phyloP scores from a whole-genome alignment of 2,329 filamentous ascomycete species.

The Penicillium paneum region DNA sequence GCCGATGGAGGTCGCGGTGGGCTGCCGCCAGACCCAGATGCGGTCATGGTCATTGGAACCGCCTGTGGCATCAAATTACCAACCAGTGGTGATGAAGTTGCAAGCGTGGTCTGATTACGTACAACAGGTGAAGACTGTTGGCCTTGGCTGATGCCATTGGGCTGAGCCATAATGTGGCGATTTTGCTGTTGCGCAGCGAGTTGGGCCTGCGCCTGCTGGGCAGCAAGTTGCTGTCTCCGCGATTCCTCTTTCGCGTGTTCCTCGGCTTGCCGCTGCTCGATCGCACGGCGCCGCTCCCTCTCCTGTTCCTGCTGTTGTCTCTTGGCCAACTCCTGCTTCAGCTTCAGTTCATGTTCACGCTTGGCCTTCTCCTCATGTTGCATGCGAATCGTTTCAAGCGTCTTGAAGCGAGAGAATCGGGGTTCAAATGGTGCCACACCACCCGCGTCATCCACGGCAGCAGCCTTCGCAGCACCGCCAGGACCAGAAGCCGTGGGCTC shows the following conservation, averaged over 20 bases:
- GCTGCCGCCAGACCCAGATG: slow-evolving; percentile 48
- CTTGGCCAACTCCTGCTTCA: slow-evolving; percentile 50
- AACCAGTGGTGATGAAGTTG: slow-evolving; percentile 45
- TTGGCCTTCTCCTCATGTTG: slow-evolving; percentile 68
- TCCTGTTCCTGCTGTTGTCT: slow-evolving; percentile 49
- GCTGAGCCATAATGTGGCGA: slow-evolving; percentile 50
- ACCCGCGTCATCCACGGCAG: slow-evolving; percentile 70
- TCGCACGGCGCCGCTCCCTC: slow-evolving; percentile 47
- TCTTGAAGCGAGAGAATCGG: slow-evolving; percentile 87
- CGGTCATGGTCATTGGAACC: slow-evolving; percentile 46
- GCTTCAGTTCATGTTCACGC: slow-evolving; percentile 47
- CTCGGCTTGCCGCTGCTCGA: slow-evolving; percentile 44
- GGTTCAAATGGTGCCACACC: slow-evolving; percentile 74
- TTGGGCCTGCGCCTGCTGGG: slow-evolving; percentile 48
- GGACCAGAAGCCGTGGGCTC: slow-evolving; percentile 58
- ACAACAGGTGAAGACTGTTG: slow-evolving; percentile 48
- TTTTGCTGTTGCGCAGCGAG: slow-evolving; percentile 48
- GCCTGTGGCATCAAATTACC: slow-evolving; percentile 41
- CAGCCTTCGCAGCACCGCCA: slow-evolving; percentile 57
- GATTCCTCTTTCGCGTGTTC: slow-evolving; percentile 43
- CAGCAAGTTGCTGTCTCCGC: slow-evolving; percentile 38
- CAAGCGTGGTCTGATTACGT: slow-evolving; percentile 47
- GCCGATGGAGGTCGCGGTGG: slow-evolving; percentile 46
- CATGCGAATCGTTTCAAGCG: slow-evolving; percentile 77
- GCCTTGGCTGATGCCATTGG: slow-evolving; percentile 42